phyloP scores from a whole-genome alignment of 441 rosid genomes.

The Euphorbia schlechtendalii region DNA sequence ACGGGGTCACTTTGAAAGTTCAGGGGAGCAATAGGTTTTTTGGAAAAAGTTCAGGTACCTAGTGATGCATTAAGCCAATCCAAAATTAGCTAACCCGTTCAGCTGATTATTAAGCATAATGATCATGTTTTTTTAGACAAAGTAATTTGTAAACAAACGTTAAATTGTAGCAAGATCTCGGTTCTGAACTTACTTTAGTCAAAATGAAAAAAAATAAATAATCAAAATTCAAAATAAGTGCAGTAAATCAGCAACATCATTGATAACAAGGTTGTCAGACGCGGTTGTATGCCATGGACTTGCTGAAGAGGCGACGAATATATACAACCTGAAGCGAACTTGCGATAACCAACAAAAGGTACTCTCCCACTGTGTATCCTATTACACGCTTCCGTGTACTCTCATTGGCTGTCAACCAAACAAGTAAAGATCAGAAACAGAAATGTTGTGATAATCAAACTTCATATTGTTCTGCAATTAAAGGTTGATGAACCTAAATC shows the following conservation, averaged over 20 bases:
- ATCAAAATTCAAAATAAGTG: slow-evolving; percentile 18
- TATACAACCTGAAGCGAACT: slow-evolving; percentile 75
- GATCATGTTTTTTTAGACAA: no score
- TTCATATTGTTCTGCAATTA: background rate
- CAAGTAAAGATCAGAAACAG: background rate
- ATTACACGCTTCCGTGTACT: slow-evolving; percentile 84
- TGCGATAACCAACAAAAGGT: slow-evolving; percentile 55
- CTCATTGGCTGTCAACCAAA: slow-evolving; percentile 70
- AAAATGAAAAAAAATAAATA: slow-evolving; percentile 4
- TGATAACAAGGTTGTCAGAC: slow-evolving; percentile 37
- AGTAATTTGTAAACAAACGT: no score
- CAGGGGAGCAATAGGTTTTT: no score
- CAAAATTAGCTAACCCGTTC: no score
- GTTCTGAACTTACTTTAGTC: slow-evolving; percentile 10
- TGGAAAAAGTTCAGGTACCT: no score
- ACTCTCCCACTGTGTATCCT: slow-evolving; percentile 76
- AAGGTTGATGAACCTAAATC: background rate
- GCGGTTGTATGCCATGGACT: slow-evolving; percentile 82
- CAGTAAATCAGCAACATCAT: slow-evolving; percentile 10
- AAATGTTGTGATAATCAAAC: background rate
- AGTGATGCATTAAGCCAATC: no score
- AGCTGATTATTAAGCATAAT: no score
- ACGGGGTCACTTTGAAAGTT: no score
- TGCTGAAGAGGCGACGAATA: slow-evolving; percentile 92
- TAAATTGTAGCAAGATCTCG: background rate